phyloP scores from a whole-genome alignment of 352 stramenopile species.

The Pythium pyrilobum region DNA sequence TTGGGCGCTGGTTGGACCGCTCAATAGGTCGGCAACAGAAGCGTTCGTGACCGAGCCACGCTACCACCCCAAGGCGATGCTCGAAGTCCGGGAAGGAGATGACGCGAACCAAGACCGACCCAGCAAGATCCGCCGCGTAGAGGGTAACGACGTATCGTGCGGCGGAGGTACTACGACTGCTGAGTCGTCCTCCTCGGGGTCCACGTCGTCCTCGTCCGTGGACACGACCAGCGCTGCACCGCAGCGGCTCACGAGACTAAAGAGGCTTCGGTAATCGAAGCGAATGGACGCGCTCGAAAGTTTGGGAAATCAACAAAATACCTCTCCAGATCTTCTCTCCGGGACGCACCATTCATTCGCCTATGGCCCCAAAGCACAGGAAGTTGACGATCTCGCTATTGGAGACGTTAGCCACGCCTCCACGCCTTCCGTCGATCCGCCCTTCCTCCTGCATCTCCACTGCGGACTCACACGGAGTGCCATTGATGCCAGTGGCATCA shows the following conservation, averaged over 20 bases:
- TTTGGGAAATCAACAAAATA: no score
- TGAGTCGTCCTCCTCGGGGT: conserved; percentile 3
- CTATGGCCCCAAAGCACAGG: no score
- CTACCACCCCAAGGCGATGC: background rate
- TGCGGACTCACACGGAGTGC: no score
- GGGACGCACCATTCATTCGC: no score
- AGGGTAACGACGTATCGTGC: background rate
- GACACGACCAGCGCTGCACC: background rate
- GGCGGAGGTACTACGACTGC: background rate
- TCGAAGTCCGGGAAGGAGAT: no score
- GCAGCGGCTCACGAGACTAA: conserved; percentile 7
- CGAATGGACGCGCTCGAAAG: no score
- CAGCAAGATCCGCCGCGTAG: background rate
- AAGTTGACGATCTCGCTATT: no score
- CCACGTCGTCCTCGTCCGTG: background rate
- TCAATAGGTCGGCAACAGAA: background rate
- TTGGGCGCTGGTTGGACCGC: background rate
- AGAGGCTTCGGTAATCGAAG: conserved; percentile 7
- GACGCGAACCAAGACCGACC: background rate
- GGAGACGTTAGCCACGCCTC: no score
- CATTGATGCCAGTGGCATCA: no score
- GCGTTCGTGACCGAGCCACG: background rate
- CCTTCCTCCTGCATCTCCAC: no score
- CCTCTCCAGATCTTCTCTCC: no score
- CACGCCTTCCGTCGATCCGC: no score